Evolutionary conservation across 768 basidiomycete species (phyloP), one percentile per base, ranked within the genome.

Genomic region (Mycena alexandri): DNA sequence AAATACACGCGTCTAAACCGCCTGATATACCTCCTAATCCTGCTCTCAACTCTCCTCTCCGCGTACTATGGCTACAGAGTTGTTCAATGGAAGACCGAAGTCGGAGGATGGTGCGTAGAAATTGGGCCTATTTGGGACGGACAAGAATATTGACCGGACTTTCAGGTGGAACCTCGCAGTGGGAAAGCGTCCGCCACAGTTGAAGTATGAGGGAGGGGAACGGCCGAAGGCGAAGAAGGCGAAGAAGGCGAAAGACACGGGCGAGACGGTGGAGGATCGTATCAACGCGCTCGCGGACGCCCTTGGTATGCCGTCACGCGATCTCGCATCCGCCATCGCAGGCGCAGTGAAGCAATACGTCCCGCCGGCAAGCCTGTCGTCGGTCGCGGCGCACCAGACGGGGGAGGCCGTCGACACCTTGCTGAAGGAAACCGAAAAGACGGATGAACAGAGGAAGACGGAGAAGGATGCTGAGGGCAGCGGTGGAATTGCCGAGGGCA

Each of bases 261-360:
- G 38, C 48, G 70, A 76, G 5, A 81, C 75, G 5, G 80, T 93
- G 44, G 89, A 92, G 71, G 80, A 82, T 5, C 81, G 83, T 41
- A 86, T 93, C 60, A 85, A 86, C 56, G 86, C 83, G 16, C 81
- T 93, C 13, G 92, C 91, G 13, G 78, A 79, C 9, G 87, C 85
- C 36, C 79, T 93, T 34, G 92, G 90, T 1, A 84, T 93, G 72
- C 84, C 87, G 0, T 81, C 88, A 17, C 78, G 80, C 44, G 87
- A 90, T 42, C 79, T 93, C 1, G 90, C 91, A 3, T 82, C 80
- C 19, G 92, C 90, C 0, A 87, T 93, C 53, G 89, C 88, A 0
- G 82, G 79, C 53, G 89, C 87, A 0, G 87, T 90, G 34, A 82
- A 83, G 68, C 81, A 87, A 34, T 76, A 88, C 67, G 85, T 91